These are phyloP conservation scores for Cladophialophora exuberans DNA, from an alignment of 2,329 filamentous ascomycete species.

Conservation along the genomic window DNA sequence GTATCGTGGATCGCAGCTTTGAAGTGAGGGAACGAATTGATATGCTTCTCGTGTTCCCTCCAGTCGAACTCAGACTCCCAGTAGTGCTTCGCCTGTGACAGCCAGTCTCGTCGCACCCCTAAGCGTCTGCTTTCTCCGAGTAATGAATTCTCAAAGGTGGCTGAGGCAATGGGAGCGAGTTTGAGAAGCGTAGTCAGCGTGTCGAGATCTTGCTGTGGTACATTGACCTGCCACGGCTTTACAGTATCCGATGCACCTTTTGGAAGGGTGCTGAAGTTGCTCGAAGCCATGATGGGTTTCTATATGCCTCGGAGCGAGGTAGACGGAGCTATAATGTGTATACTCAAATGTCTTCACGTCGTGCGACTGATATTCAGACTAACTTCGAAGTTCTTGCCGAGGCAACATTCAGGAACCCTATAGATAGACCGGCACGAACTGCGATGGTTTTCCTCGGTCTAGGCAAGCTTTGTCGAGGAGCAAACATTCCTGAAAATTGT, in stretches of 20 bases:
- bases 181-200: constrained; percentile 53
- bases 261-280: not conserved
- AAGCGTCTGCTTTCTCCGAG: constrained; percentile 40
- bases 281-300: not conserved
- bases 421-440: not conserved
- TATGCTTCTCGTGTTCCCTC: constrained; percentile 39
- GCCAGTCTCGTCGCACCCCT: not conserved
- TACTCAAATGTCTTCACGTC: not conserved
- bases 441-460: not conserved
- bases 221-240: constrained; percentile 4
- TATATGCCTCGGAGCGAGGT: not conserved
- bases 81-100: not conserved
- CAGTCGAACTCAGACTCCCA: constrained; percentile 9
- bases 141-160: constrained; percentile 53
- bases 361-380: not conserved
- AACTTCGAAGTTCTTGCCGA: constrained; percentile 1
- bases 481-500: too few relatives aligned
- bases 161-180: constrained; percentile 53
- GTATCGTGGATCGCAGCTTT: constrained; percentile 45
- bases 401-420: not conserved
- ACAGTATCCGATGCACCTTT: constrained; percentile 2
- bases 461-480: too few relatives aligned
- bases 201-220: constrained; percentile 46
- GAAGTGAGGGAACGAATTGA: constrained; percentile 58
- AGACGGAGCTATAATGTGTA: not conserved